phyloP scores from a whole-genome alignment of 768 basidiomycete species.

The Mycena sanguinolenta region DNA sequence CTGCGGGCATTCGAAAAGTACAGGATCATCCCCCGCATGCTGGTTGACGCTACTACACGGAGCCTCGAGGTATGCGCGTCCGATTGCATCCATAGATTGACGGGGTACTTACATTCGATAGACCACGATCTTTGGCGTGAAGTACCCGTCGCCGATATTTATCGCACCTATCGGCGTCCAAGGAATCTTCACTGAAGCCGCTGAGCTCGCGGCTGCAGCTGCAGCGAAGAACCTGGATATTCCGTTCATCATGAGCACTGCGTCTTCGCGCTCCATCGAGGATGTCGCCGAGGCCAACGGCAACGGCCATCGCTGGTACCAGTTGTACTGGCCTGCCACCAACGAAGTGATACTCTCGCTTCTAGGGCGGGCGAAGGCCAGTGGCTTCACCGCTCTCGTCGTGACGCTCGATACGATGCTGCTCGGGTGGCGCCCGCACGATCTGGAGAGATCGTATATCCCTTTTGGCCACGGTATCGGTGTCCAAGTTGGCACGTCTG shows the following conservation, averaged over 20 bases:
- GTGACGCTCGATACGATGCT: conserved; percentile 83
- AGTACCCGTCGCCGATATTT: conserved; percentile 70
- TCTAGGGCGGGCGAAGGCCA: conserved; percentile 73
- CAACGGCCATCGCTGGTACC: conserved; percentile 80
- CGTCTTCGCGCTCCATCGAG: conserved; percentile 79
- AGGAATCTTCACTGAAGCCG: conserved; percentile 77
- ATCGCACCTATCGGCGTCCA: conserved; percentile 86
- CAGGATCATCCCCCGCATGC: conserved; percentile 87
- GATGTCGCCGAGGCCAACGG: conserved; percentile 83
- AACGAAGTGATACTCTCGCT: conserved; percentile 75
- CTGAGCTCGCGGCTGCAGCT: conserved; percentile 76
- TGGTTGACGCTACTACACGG: conserved; percentile 70
- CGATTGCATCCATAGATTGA: not conserved
- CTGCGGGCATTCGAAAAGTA: conserved; percentile 72
- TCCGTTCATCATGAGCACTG: conserved; percentile 83
- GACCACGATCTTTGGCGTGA: conserved; percentile 81
- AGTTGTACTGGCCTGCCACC: conserved; percentile 82
- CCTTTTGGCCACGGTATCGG: conserved; percentile 79
- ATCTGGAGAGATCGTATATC: conserved; percentile 73
- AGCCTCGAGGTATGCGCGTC: conserved; percentile 64
- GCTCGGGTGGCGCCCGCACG: conserved; percentile 84
- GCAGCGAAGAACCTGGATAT: conserved; percentile 74
- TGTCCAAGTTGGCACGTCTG: conserved; percentile 74
- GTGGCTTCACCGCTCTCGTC: conserved; percentile 79
- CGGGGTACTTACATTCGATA: conserved; percentile 39